A percentile compares a stretch with the other conserved stretches of the same genome.
These are phyloP conservation scores for Pugionium dolabratum DNA, from an alignment of 345 rosid genomes.

Conservation along the genomic window DNA sequence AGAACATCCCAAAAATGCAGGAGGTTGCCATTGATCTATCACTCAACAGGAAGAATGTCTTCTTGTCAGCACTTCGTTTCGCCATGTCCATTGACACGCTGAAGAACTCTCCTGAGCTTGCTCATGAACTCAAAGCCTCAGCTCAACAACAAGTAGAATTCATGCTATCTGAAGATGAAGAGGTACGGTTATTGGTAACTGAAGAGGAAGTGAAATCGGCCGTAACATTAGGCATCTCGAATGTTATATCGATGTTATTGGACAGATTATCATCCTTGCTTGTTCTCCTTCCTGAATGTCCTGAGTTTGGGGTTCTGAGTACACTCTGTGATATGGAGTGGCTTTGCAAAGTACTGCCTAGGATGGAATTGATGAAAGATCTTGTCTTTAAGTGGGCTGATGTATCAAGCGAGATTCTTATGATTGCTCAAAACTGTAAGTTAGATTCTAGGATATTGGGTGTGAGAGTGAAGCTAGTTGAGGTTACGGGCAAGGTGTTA, in stretches of 20 bases:
- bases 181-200: constrained; percentile 53
- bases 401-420: constrained; percentile 53
- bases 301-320: constrained; percentile 47
- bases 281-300: constrained; percentile 37
- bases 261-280: constrained; percentile 55
- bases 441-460: constrained; percentile 64
- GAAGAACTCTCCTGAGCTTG: constrained; percentile 52
- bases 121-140: constrained; percentile 67
- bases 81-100: constrained; percentile 64
- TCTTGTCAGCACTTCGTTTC: constrained; percentile 72
- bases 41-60: constrained; percentile 58
- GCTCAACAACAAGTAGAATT: constrained; percentile 92
- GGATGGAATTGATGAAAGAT: constrained; percentile 80
- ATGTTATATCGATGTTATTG: constrained; percentile 56
- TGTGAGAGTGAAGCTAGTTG: constrained; percentile 69
- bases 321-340: constrained; percentile 67
- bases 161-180: constrained; percentile 75
- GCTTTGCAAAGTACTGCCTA: constrained; percentile 74
- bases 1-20: constrained; percentile 57
- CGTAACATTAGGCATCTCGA: constrained; percentile 54
- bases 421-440: constrained; percentile 54
- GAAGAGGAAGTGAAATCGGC: constrained; percentile 73
- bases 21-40: constrained; percentile 44
- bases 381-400: constrained; percentile 71
- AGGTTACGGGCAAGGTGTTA: constrained; percentile 75